These are phyloP conservation scores for Bretziella fagacearum DNA, from an alignment of 2,329 filamentous ascomycete genomes.

Conservation along the genomic window DNA sequence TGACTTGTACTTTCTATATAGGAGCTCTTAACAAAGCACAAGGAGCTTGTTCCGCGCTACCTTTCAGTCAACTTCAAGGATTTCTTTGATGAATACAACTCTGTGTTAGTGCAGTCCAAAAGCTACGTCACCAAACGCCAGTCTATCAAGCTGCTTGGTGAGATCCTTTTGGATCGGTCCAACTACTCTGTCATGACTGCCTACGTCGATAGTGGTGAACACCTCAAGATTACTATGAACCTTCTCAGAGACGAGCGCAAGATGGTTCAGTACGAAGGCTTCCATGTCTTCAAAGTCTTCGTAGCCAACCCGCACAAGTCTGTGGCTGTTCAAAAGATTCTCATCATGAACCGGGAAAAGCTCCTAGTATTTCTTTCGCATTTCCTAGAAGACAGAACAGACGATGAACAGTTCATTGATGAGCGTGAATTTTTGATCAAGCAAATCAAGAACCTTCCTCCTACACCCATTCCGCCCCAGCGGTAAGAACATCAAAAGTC, in stretches of 20 bases:
- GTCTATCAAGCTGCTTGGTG: constrained; percentile 90
- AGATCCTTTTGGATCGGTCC: constrained; percentile 82
- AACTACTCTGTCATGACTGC: constrained; percentile 98
- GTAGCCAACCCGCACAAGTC: constrained; percentile 98
- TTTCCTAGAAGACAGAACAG: constrained; percentile 85
- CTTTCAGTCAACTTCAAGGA: constrained; percentile 77
- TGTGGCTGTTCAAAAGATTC: constrained; percentile 82
- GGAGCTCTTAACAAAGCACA: constrained; percentile 91
- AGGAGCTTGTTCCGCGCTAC: constrained; percentile 75
- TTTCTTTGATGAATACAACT: constrained; percentile 87
- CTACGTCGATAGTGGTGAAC: constrained; percentile 88
- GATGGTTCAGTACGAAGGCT: constrained; percentile 99
- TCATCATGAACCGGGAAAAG: constrained; percentile 90
- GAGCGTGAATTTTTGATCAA: constrained; percentile 95
- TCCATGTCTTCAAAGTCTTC: constrained; percentile 99
- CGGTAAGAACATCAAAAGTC: too few relatives aligned
- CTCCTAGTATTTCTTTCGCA: constrained; percentile 75
- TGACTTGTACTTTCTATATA: constrained; percentile 23
- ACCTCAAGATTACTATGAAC: constrained; percentile 98
- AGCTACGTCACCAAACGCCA: constrained; percentile 97
- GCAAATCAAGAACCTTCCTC: constrained; percentile 61
- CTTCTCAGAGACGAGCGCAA: constrained; percentile 85
- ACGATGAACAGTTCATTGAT: constrained; percentile 97
- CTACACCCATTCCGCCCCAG: constrained; percentile 36
- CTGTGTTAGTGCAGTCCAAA: constrained; percentile 70